Conservation (phyloP, 2,329 filamentous ascomycete species). For the Botryosphaeria dothidea region DNA sequence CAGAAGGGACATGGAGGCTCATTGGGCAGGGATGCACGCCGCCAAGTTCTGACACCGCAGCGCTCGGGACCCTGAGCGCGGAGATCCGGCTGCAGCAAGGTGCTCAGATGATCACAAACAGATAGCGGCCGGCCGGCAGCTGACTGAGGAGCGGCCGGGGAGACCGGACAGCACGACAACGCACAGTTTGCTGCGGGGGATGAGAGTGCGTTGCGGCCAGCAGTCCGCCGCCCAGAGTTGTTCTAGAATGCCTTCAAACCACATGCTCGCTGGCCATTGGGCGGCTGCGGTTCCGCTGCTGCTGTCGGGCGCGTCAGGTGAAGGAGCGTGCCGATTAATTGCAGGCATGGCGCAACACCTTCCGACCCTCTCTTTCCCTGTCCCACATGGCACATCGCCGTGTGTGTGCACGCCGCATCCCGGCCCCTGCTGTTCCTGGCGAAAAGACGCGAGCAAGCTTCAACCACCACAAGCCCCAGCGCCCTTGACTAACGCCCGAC, state of each 20-base stretch:
- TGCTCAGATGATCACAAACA: conserved; percentile 7
- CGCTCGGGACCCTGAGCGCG: background rate
- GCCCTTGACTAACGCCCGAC: background rate
- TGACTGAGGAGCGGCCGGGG: background rate
- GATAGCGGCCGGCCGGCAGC: background rate
- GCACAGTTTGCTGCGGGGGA: background rate
- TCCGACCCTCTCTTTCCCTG: background rate
- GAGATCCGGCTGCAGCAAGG: background rate
- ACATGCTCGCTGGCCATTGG: background rate
- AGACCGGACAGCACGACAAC: background rate
- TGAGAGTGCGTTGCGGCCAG: background rate
- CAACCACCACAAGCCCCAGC: background rate
- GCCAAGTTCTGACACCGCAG: background rate
- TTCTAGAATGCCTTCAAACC: background rate
- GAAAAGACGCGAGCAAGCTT: background rate
- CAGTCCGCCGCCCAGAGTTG: background rate
- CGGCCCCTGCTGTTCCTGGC: conserved; percentile 6
- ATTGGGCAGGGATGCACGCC: background rate
- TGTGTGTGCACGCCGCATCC: background rate
- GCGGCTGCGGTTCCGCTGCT: background rate
- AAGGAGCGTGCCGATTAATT: conserved; percentile 6
- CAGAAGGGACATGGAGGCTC: too few relatives aligned
- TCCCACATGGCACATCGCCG: background rate
- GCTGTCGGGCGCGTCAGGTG: background rate
- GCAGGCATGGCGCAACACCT: background rate